These are phyloP conservation scores for Helianthus tuberosus DNA, from an alignment of 129 eudicot species.

Conservation along the genomic window DNA sequence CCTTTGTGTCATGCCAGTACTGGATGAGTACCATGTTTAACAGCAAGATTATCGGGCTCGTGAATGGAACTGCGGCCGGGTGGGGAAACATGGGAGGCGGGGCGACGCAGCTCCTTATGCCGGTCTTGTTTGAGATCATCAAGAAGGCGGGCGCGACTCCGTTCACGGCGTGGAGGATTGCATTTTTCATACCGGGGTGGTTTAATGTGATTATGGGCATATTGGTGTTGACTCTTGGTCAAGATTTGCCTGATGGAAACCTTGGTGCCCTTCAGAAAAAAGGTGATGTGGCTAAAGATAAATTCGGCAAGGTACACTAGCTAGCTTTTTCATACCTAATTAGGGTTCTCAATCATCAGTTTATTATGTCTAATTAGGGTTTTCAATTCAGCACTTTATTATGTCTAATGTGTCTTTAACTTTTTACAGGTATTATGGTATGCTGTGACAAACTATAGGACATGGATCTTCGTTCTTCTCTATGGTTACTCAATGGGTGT, in stretches of 20 bases:
- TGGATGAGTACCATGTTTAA: slow-evolving; percentile 70
- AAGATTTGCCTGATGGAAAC: slow-evolving; percentile 64
- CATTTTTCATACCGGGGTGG: slow-evolving; percentile 57
- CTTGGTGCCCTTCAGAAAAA: slow-evolving; percentile 53
- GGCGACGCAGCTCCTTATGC: slow-evolving; percentile 59
- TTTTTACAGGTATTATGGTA: slow-evolving; percentile 44
- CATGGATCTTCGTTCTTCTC: slow-evolving; percentile 55
- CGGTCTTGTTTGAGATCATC: slow-evolving; percentile 46
- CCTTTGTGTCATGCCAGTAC: slow-evolving; percentile 59
- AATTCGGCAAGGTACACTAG: slow-evolving; percentile 40
- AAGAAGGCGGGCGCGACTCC: slow-evolving; percentile 45
- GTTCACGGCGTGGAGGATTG: slow-evolving; percentile 62
- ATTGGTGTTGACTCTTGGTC: slow-evolving; percentile 47
- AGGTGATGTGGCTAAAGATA: slow-evolving; percentile 56
- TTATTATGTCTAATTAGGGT: background rate
- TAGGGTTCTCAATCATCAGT: no score
- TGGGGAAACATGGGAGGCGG: slow-evolving; percentile 75
- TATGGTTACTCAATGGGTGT: slow-evolving; percentile 60
- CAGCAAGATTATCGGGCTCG: slow-evolving; percentile 50
- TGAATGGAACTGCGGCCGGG: slow-evolving; percentile 60
- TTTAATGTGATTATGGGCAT: slow-evolving; percentile 52
- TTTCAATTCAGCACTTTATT: no score
- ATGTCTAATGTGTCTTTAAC: background rate
- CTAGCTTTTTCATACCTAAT: background rate
- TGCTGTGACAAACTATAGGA: slow-evolving; percentile 53